Evolutionary conservation across 345 rosid species (phyloP), one percentile per base, ranked within the genome.

Genomic region (Tarenaya hassleriana): DNA sequence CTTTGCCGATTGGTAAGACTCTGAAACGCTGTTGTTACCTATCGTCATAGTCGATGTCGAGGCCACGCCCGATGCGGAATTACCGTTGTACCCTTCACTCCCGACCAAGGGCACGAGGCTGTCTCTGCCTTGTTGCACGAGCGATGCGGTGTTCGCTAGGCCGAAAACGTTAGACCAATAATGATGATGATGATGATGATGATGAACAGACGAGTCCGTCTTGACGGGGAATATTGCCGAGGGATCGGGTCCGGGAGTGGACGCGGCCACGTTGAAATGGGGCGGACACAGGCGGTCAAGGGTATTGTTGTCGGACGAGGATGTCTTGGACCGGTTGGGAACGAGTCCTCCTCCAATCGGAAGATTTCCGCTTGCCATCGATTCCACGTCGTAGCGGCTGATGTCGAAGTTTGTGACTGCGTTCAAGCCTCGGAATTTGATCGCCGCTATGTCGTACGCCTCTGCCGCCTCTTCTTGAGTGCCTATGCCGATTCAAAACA

Each of bases 391-490:
- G 52, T 91, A 91, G 4, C 95, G 95, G 64, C 86, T 82, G 71
- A 91, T 91, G 66, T 87, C 95, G 11, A 91, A 87, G 65, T 91
- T 91, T 32, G 98, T 87, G 17, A 91, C 96, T 0, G 96, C 98
- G 55, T 84, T 87, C 20, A 80, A 63, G 16, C 98, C 98, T 4
- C 98, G 72, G 62, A 91, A 87, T 58, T 91, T 91, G 55, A 91
- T 91, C 29, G 98, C 98, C 0, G 98, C 98, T 38, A 91, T 87
- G 71, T 91, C 98, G 18, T 91, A 91, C 7, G 98, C 98, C 69
- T 91, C 98, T 0, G 98, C 96, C 12, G 98, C 98, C 64, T 91
- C 99, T 50, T 91, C 98, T 55, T 91, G 95, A 2, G 98, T 91
- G 63, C 84, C 97, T 90, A n/a, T n/a, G n/a, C n/a, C n/a, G n/a